Evolutionary conservation across 129 eudicot species (phyloP).

Genomic region (Ambrosia artemisiifolia): DNA sequence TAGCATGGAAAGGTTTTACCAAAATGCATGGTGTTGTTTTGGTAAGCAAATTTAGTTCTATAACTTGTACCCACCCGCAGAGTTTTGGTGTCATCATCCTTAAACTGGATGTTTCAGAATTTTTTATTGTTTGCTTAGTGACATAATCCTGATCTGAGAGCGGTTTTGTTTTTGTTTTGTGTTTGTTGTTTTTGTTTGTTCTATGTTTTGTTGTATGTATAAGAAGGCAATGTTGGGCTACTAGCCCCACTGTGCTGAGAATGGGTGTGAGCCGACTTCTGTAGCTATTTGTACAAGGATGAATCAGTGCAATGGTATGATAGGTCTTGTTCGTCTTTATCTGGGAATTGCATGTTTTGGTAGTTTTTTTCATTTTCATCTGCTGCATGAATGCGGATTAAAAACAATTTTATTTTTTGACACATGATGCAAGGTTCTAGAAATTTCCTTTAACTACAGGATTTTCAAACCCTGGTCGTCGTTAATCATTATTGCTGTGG

Average conservation of each 20-base stretch:
- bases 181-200: slow-evolving; percentile 95
- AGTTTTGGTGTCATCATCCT: slow-evolving; percentile 38
- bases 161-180: slow-evolving; percentile 85
- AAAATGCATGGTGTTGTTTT: slow-evolving; percentile 78
- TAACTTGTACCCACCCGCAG: slow-evolving; percentile 33
- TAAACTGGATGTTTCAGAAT: slow-evolving; percentile 35
- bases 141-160: slow-evolving; percentile 81
- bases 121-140: slow-evolving; percentile 53
- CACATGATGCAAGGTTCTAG: slow-evolving; percentile 17
- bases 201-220: slow-evolving; percentile 81
- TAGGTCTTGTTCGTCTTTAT: slow-evolving; percentile 88
- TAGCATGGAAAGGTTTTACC: slow-evolving; percentile 82
- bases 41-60: slow-evolving; percentile 77
- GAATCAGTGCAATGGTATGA: slow-evolving; percentile 79
- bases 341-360: slow-evolving; percentile 79
- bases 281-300: slow-evolving; percentile 93
- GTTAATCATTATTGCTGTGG: slow-evolving; percentile 13
- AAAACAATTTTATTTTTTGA: slow-evolving; percentile 10
- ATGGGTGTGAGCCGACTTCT: slow-evolving; percentile 99
- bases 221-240: slow-evolving; percentile 99
- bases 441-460: slow-evolving; percentile 2
- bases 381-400: slow-evolving; percentile 28
- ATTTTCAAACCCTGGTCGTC: slow-evolving; percentile 26
- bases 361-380: slow-evolving; percentile 50
- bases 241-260: slow-evolving; percentile 99